phyloP scores from a whole-genome alignment of 345 rosid genomes.

The Arabidopsis thaliana region TAIR10.1 NC_003071.7:18957001-18957500 shows the following conservation, averaged over 20 bases:
- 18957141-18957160: conserved; percentile 70
- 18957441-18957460: background rate
- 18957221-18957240: conserved; percentile 55
- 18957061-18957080: conserved; percentile 17
- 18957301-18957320: conserved; percentile 71
- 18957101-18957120: conserved; percentile 28
- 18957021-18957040: no score
- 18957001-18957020: no score
- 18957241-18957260: conserved; percentile 49
- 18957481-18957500: conserved; percentile 69
- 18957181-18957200: background rate
- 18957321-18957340: conserved; percentile 68
- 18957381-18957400: conserved; percentile 66
- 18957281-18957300: conserved; percentile 46
- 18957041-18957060: no score
- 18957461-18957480: background rate
- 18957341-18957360: conserved; percentile 86
- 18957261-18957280: conserved; percentile 22
- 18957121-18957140: conserved; percentile 53
- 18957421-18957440: background rate
- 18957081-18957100: conserved; percentile 1
- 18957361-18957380: conserved; percentile 41
- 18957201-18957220: background rate
- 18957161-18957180: conserved; percentile 51
- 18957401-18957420: conserved; percentile 46